Evolutionary conservation across 2,329 filamentous ascomycete genomes (phyloP), one percentile per base, ranked within the genome.

Genomic region (Moelleriella libera): DNA sequence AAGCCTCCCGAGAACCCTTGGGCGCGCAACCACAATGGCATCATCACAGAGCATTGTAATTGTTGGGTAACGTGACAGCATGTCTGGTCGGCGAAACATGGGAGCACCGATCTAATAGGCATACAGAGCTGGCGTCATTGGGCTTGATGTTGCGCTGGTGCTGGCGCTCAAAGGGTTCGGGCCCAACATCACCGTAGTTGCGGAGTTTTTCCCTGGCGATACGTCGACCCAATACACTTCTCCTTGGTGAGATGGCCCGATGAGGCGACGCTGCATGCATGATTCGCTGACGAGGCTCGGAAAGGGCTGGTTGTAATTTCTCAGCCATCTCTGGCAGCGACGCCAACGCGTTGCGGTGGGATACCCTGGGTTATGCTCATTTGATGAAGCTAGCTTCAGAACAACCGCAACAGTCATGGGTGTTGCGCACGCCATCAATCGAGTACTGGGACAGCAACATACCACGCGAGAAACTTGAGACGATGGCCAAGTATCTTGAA

Each of bases 221-320:
- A 41, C 10, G 10, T 41, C 40, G 40, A n/a, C 40, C 9, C 7
- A 57, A 29, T 70, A 69, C 51, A 68, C 66, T 1, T 69, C 67
- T 5, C 66, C 67, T 45, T 68, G 66, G 66, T 65, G 50, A 28
- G 44, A 6, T 6, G 8, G 28, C 21, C 47, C 50, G n/a, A 5
- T 6, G 4, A 21, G 1, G 31, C 0, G 6, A 12, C 43, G 37
- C 34, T 44, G 49, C 44, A 47, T 47, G 14, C 1, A 7, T 8
- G 6, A n/a, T 41, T 9, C 10, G 14, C 10, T 41, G 40, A 4
- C 14, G 12, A 9, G 40, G 5, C 7, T 43, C 29, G 14, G 42
- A 30, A n/a, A 62, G 66, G 64, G 67, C 67, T 8, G 67, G 67
- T 3, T 67, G 63, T 49, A 70, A 70, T 51, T 69, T 69, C 51